Base-by-base conservation (phyloP, 345 rosid species). In the Jatropha curcas region DNA sequence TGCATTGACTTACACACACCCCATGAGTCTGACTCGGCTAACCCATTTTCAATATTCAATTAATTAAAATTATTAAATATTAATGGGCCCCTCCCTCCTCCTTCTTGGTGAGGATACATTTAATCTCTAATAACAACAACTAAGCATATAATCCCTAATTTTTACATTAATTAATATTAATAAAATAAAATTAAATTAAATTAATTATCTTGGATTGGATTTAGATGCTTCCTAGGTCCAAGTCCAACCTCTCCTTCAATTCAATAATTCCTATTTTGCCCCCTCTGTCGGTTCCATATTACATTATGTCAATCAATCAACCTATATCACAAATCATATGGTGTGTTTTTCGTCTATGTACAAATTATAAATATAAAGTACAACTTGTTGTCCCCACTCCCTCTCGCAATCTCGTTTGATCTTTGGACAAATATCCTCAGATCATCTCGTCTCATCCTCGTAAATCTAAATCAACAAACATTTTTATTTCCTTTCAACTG, bases 1-100 rank as follows among this genome's bases (percentile, higher is more conserved):
- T 66, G 48, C 82, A 82, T 84, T 82, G 85, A 84, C 88, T 65
- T 59, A 0, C 34, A 34, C 6, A 16, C 14, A n/a, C 63, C 63
- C 41, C 24, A 59, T 1, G 60, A 64, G 73, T 70, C 78, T 70
- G 73, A 70, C 68, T 34, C 12, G 12, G 45, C 12, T 9, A 9
- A 41, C 45, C 0, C 11, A 41, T 7, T 7, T 41, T 41, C 8
- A 9, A 41, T 41, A 41, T 39, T 39, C 10, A 39, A 39, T n/a
- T n/a, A n/a, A n/a, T n/a, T n/a, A n/a, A n/a, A n/a, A n/a, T n/a
- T n/a, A n/a, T n/a, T n/a, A n/a, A n/a, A n/a, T n/a, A n/a, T n/a
- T n/a, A n/a, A n/a, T n/a, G n/a, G n/a, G n/a, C n/a, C n/a, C n/a
- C n/a, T 0, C 11, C 13, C 45, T 6, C 43, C 2, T 39, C 10